phyloP scores from a whole-genome alignment of 1,284 basidiomycete genomes.

The Microbotryum silenes-acaulis region DNA sequence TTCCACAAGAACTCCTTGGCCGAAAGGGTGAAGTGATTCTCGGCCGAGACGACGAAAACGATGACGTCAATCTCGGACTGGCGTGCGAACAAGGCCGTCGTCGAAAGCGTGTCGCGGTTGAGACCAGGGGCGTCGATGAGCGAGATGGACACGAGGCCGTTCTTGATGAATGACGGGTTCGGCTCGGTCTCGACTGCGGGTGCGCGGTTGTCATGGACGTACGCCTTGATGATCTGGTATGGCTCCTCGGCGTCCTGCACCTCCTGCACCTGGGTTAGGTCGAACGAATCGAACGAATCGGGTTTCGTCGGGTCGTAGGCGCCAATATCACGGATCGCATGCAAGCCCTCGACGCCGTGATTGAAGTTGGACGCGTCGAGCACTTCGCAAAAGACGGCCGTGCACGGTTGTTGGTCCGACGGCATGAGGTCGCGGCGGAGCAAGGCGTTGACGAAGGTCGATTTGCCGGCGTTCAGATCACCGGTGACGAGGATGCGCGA shows the following conservation, averaged over 20 bases:
- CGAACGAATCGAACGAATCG: constrained; percentile 64
- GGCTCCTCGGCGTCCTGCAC: constrained; percentile 50
- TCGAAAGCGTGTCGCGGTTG: constrained; percentile 91
- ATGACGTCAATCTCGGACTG: constrained; percentile 99
- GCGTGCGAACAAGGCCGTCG: constrained; percentile 88
- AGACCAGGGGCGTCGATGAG: constrained; percentile 97
- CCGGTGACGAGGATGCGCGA: constrained; percentile 98
- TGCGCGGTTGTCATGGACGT: constrained; percentile 65
- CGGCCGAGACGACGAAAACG: constrained; percentile 95
- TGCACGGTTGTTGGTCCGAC: constrained; percentile 96
- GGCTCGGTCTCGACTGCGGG: constrained; percentile 36
- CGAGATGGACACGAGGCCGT: constrained; percentile 93
- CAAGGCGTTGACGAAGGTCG: constrained; percentile 93
- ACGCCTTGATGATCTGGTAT: constrained; percentile 69
- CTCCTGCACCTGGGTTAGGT: constrained; percentile 65
- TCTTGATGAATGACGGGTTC: constrained; percentile 79
- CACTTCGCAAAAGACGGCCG: constrained; percentile 94
- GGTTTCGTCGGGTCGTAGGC: constrained; percentile 67
- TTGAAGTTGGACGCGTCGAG: constrained; percentile 80
- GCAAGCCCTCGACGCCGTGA: constrained; percentile 68
- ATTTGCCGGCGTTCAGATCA: constrained; percentile 97
- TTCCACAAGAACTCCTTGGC: constrained; percentile 90
- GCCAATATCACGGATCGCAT: constrained; percentile 50
- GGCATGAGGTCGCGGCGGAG: constrained; percentile 87
- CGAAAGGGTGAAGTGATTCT: constrained; percentile 97